These are phyloP conservation scores for Elongisporangium prolatum DNA, from an alignment of 352 stramenopile species.

Conservation along the genomic window DNA sequence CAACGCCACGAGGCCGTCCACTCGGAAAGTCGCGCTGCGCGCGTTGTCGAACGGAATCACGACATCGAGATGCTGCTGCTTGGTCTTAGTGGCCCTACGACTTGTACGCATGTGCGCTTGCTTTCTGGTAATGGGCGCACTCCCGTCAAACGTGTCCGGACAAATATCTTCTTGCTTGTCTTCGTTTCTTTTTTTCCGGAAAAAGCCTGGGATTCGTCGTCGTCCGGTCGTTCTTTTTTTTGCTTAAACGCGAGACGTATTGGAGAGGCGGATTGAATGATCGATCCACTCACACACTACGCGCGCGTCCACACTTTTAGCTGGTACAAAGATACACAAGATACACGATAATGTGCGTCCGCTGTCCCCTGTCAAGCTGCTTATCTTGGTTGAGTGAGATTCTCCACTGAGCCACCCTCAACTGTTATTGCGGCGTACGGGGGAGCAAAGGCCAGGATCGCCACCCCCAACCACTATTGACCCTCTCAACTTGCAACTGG, in stretches of 20 bases:
- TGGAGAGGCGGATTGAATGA: neutral
- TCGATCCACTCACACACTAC: neutral
- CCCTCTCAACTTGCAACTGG: neutral
- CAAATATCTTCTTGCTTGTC: neutral
- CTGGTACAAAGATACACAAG: neutral
- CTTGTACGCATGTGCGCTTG: slow-evolving; percentile 12
- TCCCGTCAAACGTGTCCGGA: neutral
- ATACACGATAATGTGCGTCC: neutral
- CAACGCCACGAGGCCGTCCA: slow-evolving; percentile 31
- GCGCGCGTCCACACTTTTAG: neutral
- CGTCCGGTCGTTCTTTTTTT: neutral
- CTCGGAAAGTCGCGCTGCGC: slow-evolving; percentile 23
- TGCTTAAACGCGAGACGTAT: neutral
- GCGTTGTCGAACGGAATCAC: slow-evolving; percentile 12
- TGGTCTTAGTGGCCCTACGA: slow-evolving; percentile 17
- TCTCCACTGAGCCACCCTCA: neutral
- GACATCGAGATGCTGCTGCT: slow-evolving; percentile 22
- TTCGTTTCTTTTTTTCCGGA: neutral
- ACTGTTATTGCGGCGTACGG: neutral
- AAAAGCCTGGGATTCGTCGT: neutral
- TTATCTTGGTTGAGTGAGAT: neutral
- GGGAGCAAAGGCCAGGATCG: neutral
- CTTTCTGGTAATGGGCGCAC: neutral
- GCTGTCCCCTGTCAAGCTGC: neutral
- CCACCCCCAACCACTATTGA: neutral